These are phyloP conservation scores for Pythium volutum DNA, from an alignment of 352 stramenopile species.

Conservation along the genomic window DNA sequence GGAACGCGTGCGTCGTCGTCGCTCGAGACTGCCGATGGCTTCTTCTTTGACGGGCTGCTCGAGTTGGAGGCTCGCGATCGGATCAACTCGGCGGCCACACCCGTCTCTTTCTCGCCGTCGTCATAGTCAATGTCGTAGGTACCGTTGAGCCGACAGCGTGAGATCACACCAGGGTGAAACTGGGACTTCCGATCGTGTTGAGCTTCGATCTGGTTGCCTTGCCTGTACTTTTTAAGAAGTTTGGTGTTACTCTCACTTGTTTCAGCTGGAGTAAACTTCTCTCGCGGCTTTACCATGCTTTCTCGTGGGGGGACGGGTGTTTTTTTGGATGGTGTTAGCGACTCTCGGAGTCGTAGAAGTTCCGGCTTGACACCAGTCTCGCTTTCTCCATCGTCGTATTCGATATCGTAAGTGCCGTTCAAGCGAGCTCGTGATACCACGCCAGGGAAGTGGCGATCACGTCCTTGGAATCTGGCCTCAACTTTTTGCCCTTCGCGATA, in stretches of 20 bases:
- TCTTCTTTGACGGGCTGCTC: too few relatives aligned
- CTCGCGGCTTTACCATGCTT: slow-evolving; percentile 7
- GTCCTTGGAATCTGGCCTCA: slow-evolving; percentile 45
- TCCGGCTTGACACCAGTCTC: slow-evolving; percentile 32
- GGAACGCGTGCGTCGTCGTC: too few relatives aligned
- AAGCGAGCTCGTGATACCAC: slow-evolving; percentile 51
- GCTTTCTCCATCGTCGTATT: slow-evolving; percentile 58
- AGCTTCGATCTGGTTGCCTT: slow-evolving; percentile 39
- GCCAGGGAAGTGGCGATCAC: slow-evolving; percentile 64
- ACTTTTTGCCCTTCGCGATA: slow-evolving; percentile 28
- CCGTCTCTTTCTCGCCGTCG: slow-evolving; percentile 58
- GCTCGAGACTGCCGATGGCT: too few relatives aligned
- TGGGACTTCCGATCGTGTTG: slow-evolving; percentile 45
- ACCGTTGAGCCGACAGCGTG: slow-evolving; percentile 41
- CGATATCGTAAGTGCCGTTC: slow-evolving; percentile 72
- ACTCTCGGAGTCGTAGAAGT: slow-evolving; percentile 27
- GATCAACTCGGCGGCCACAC: slow-evolving; percentile 23
- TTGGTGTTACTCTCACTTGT: slow-evolving; percentile 19
- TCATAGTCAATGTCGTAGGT: slow-evolving; percentile 77
- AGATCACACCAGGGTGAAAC: slow-evolving; percentile 54
- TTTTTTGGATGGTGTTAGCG: slow-evolving; percentile 29
- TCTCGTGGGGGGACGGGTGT: neutral
- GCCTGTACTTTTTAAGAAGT: slow-evolving; percentile 26
- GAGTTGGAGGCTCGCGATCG: too few relatives aligned
- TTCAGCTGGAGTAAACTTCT: slow-evolving; percentile 8